Percentiles rank a stretch among this genome's conserved stretches.
phyloP scores from a whole-genome alignment of 768 basidiomycete genomes.

The Mycena latifolia region DNA sequence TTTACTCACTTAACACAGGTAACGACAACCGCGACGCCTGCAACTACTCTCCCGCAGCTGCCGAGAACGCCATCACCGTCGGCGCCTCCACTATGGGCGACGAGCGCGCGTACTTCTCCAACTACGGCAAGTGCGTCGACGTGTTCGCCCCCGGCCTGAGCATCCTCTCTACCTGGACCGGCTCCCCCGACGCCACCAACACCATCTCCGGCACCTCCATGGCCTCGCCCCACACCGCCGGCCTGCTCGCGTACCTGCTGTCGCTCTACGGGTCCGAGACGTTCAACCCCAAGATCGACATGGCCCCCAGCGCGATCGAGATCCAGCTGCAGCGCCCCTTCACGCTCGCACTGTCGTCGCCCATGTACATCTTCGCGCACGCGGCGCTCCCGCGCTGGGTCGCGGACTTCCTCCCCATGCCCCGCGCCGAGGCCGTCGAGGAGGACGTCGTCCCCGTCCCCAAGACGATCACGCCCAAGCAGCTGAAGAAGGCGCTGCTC shows the following conservation, averaged over 20 bases:
- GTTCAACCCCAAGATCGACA: conserved; percentile 66
- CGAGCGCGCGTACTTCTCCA: conserved; percentile 92
- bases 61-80: conserved; percentile 93
- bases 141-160: conserved; percentile 93
- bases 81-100: conserved; percentile 89
- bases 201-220: conserved; percentile 94
- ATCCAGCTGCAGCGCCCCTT: conserved; percentile 47
- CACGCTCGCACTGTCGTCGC: conserved; percentile 48
- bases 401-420: conserved; percentile 66
- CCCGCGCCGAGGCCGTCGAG: conserved; percentile 43
- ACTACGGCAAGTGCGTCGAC: conserved; percentile 91
- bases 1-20: conserved; percentile 49
- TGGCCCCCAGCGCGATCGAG: conserved; percentile 45
- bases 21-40: conserved; percentile 93
- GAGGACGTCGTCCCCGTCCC: conserved; percentile 52
- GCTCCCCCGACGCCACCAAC: conserved; percentile 67
- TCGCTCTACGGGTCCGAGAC: conserved; percentile 82
- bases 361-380: conserved; percentile 67
- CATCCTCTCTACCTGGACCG: conserved; percentile 91
- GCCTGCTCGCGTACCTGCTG: conserved; percentile 91
- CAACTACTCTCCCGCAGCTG: conserved; percentile 91
- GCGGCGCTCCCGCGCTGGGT: conserved; percentile 71
- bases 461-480: conserved; percentile 67
- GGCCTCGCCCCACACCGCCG: conserved; percentile 95
- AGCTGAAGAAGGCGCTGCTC: conserved; percentile 83